Base-by-base conservation (phyloP, 192 early-diverging fungal genomes). In the Phycomyces blakesleeanus region DNA sequence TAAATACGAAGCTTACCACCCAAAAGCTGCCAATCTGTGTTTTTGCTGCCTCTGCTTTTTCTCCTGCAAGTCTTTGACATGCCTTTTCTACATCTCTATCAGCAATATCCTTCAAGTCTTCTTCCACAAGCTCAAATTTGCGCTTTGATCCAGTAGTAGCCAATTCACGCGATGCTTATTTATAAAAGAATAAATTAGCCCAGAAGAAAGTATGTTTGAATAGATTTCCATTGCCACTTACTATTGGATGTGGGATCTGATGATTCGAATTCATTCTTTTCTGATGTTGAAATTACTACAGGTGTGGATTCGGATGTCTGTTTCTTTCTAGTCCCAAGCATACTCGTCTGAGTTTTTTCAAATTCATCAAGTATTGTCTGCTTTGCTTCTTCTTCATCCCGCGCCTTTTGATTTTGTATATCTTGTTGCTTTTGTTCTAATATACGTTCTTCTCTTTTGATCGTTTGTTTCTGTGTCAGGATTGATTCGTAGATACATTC, bases 401-500 rank as follows among this genome's bases (percentile, higher is more conserved):
- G 16, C 14, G 26, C 5, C 39, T 76, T 76, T 26, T 83, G 63
- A 51, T 85, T 66, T 1, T 75, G 59, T 38, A 83, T 73, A 22
- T 73, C 76, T 21, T 69, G 71, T 21, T 71, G 75, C 59, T 72
- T 81, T 59, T 77, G 68, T 14, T 70, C 78, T 16, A 75, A 57
- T 47, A 67, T 78, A 42, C 59, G 62, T 21, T 81, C 71, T 61
- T 89, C 78, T 21, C 87, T 73, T 47, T 71, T 66, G n/a, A 93
- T 90, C 37, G 83, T 83, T 52, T 90, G 82, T 61, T 92, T 96
- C 67, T 98, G 95, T 11, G 87, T 76, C 8, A 96, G 68, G 26
- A 96, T 89, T 47, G 84, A 88, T 61, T 90, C 85, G 61, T 89
- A 87, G 37, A 89, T 87, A 68, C 95, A 98, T 60, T 96, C 95